Evolutionary conservation across 176 grass and related monocot species (phyloP), one percentile per base, ranked within the genome.

Genomic region (Triticum urartu): DNA sequence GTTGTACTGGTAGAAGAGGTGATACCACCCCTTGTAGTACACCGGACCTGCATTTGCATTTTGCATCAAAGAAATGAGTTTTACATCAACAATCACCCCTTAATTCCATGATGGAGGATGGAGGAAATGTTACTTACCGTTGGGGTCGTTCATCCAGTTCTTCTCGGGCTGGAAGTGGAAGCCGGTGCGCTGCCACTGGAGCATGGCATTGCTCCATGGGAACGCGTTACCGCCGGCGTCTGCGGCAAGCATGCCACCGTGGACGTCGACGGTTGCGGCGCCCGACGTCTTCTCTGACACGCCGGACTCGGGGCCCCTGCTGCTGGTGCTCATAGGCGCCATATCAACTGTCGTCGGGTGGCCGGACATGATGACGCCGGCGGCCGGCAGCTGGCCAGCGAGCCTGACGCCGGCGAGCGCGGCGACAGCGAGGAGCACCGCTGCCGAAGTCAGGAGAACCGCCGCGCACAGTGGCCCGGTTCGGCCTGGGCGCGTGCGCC

Each of bases 121-220:
- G 45, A 48, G 21, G 69, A 24, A 20, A 21, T 2, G 26, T 4
- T 14, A 25, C 43, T 5, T 50, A 90, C 88, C 85, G 14, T 88
- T 90, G 4, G 86, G 80, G 74, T 93, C 97, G 75, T 99, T 98
- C 94, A 98, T 98, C 97, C 97, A 98, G 71, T 98, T 98, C 88
- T 90, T 94, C 56, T 93, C 66, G 0, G 97, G 97, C 78, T 96
- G 97, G 92, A 99, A 99, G 75, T 99, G 97, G 92, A 99, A 99
- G 0, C 88, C 92, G 12, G 94, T 96, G 65, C 92, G 94, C 48
- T 99, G 97, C 94, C 94, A 99, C 7, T 92, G 89, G 72, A 99
- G 94, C 90, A 99, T 99, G 0, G 76, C 83, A 15, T 96, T 94
- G 76, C 94, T 94, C 97, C 97, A 99, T 1, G 92, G 91, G 79